These are phyloP conservation scores for Magnaporthales sp. DNA, from an alignment of 2,329 filamentous ascomycete genomes.

Conservation along the genomic window DNA sequence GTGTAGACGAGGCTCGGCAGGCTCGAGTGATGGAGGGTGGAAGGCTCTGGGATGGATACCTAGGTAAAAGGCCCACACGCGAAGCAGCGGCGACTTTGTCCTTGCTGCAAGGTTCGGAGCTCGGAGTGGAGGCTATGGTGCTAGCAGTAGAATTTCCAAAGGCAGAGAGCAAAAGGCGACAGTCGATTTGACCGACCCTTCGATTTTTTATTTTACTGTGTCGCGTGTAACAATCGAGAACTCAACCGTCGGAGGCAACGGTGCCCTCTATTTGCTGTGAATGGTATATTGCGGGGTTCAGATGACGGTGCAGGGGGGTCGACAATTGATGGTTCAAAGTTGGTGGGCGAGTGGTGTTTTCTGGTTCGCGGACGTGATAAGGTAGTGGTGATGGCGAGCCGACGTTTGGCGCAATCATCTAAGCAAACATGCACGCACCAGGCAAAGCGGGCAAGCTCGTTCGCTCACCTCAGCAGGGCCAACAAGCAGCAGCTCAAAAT, in stretches of 20 bases:
- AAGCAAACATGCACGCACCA: background rate
- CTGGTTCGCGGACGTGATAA: background rate
- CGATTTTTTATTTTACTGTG: background rate
- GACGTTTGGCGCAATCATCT: conserved; percentile 4
- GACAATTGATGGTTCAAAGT: conserved; percentile 5
- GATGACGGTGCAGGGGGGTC: conserved; percentile 2
- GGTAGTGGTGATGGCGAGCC: conserved; percentile 2
- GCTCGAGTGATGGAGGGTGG: background rate
- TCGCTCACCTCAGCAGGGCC: background rate
- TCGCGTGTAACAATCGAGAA: background rate
- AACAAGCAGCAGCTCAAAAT: background rate
- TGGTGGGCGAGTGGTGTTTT: background rate
- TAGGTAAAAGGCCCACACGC: background rate
- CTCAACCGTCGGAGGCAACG: background rate
- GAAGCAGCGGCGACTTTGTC: background rate
- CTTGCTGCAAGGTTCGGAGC: background rate
- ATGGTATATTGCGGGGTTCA: conserved; percentile 4
- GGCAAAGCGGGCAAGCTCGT: background rate
- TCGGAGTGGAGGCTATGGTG: background rate
- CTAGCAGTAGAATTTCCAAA: background rate
- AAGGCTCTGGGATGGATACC: background rate
- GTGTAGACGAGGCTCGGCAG: background rate
- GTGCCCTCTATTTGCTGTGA: background rate
- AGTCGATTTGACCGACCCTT: background rate
- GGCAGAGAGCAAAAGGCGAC: background rate